A percentile compares a stretch with the other conserved stretches of the same genome.
Conservation (phyloP, 108 stramenopile genomes). For the Fistulifera pelliculosa region DNA sequence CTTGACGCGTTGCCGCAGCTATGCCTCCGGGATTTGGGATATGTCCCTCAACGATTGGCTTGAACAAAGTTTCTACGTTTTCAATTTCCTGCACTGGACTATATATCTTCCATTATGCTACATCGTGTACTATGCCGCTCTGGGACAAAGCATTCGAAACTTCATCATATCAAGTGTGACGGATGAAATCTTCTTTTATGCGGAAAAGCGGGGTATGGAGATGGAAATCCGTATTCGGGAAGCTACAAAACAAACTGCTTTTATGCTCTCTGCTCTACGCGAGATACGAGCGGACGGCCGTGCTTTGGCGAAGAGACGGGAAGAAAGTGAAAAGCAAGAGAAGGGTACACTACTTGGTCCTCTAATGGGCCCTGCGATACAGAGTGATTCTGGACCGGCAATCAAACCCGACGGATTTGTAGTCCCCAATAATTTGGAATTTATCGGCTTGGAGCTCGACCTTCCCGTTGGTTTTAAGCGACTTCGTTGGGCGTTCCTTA, state of each 20-base stretch:
- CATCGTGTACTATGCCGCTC: slow-evolving; percentile 34
- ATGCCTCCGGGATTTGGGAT: slow-evolving; percentile 10
- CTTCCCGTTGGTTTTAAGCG: slow-evolving; percentile 68
- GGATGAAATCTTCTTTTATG: slow-evolving; percentile 69
- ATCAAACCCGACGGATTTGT: slow-evolving; percentile 34
- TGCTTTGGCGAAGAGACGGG: slow-evolving; percentile 34
- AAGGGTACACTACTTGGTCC: slow-evolving; percentile 43
- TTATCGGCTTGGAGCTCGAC: slow-evolving; percentile 62
- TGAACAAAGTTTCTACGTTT: slow-evolving; percentile 23
- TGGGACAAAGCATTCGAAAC: slow-evolving; percentile 37
- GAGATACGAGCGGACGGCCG: slow-evolving; percentile 55
- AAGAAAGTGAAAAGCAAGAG: slow-evolving; percentile 29
- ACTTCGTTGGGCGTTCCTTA: slow-evolving; percentile 59
- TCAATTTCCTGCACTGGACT: slow-evolving; percentile 49
- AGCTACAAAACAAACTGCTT: slow-evolving; percentile 48
- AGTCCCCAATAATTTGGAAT: slow-evolving; percentile 52
- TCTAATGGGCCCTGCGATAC: slow-evolving; percentile 53
- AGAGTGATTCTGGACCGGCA: slow-evolving; percentile 44
- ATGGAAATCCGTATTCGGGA: slow-evolving; percentile 59
- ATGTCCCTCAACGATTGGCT: slow-evolving; percentile 48
- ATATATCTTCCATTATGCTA: slow-evolving; percentile 48
- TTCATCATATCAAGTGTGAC: slow-evolving; percentile 58
- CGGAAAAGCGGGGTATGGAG: slow-evolving; percentile 79
- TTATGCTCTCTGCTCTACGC: slow-evolving; percentile 68
- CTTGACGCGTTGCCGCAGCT: not conserved